Evolutionary conservation across 2,329 filamentous ascomycete species (phyloP).

Genomic region (Gaeumannomyces tritici): DNA sequence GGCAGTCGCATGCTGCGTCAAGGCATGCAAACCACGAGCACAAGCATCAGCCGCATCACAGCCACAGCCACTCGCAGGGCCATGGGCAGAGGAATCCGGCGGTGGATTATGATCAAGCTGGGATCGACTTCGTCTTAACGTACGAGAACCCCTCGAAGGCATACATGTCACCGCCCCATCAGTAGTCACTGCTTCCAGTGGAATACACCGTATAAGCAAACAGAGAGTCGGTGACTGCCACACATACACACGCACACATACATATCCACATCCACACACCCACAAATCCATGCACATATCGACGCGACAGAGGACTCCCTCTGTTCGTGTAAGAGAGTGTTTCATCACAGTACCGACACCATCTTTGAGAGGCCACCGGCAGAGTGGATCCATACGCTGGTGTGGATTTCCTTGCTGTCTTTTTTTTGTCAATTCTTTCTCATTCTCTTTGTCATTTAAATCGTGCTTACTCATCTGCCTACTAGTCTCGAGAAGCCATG

Average conservation of each 20-base stretch:
- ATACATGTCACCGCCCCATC: slow-evolving; percentile 56
- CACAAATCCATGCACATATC: slow-evolving; percentile 1
- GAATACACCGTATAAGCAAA: not conserved
- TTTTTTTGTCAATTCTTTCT: not conserved
- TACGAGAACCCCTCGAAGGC: slow-evolving; percentile 59
- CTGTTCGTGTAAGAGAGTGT: slow-evolving; percentile 2
- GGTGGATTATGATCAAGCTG: slow-evolving; percentile 70
- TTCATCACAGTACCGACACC: not conserved
- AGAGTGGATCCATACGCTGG: not conserved
- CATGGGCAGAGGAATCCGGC: slow-evolving; percentile 22
- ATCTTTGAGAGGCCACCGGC: not conserved
- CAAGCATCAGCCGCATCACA: slow-evolving; percentile 13
- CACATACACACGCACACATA: not conserved
- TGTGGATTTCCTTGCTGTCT: not conserved
- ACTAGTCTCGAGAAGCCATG: slow-evolving; percentile 77
- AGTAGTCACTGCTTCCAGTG: slow-evolving; percentile 20
- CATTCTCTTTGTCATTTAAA: not conserved
- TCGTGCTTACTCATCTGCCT: not conserved
- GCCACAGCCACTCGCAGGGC: slow-evolving; percentile 11
- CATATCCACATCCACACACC: not conserved
- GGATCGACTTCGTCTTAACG: slow-evolving; percentile 87
- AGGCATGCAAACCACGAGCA: not conserved
- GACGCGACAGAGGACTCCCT: not conserved
- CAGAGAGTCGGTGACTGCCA: not conserved
- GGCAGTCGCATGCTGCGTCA: slow-evolving; percentile 4